phyloP scores from a whole-genome alignment of 2,329 filamentous ascomycete genomes.

The Pseudogymnoascus sp. region DNA sequence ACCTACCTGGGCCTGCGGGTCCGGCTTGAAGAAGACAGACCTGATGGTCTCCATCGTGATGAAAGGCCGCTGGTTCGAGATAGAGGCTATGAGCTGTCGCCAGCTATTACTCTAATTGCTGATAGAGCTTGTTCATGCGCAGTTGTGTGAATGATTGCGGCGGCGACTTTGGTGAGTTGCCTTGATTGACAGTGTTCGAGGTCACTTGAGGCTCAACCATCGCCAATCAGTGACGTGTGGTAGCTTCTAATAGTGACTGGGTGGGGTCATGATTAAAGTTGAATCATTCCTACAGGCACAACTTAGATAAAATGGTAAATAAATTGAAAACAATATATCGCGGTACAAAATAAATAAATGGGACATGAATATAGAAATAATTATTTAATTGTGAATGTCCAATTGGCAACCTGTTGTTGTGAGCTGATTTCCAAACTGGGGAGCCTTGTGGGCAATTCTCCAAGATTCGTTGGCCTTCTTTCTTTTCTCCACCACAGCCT shows the following conservation, averaged over 20 bases:
- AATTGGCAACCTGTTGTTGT: neutral
- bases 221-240: conserved; percentile 8
- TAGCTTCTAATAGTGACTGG: neutral
- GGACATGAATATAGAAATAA: neutral
- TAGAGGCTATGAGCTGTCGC: conserved; percentile 6
- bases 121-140: conserved; percentile 3
- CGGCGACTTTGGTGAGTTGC: conserved; percentile 1
- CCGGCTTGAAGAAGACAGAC: conserved; percentile 82
- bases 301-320: neutral
- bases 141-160: neutral
- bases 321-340: neutral
- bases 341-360: neutral
- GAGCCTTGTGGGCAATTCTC: conserved; percentile 8
- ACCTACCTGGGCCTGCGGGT: conserved; percentile 83
- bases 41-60: conserved; percentile 75
- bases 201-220: conserved; percentile 8
- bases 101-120: neutral
- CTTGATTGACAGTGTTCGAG: neutral
- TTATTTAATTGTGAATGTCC: neutral
- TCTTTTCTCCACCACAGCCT: conserved; percentile 12
- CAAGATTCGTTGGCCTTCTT: conserved; percentile 8
- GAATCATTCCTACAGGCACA: neutral
- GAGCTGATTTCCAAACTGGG: neutral
- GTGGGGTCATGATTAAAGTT: conserved; percentile 4
- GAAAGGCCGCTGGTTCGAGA: neutral